phyloP scores from a whole-genome alignment of 768 basidiomycete species.

The Heimioporus sp. region DNA sequence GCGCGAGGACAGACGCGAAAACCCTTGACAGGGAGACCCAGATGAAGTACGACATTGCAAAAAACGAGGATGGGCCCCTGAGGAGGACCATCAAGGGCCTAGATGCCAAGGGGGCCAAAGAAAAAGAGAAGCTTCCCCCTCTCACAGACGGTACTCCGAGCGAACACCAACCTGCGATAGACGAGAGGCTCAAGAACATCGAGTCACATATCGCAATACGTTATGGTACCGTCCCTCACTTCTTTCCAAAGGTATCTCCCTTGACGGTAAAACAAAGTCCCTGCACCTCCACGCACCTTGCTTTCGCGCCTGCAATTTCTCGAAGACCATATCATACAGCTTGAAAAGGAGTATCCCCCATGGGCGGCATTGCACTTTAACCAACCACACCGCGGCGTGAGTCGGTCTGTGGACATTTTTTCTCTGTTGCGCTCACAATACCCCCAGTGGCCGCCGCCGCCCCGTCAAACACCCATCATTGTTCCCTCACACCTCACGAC shows the following conservation, averaged over 20 bases:
- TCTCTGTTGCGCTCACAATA: neutral
- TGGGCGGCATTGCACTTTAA: conserved; percentile 91
- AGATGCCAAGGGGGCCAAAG: conserved; percentile 8
- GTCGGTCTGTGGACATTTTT: conserved; percentile 27
- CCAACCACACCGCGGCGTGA: conserved; percentile 75
- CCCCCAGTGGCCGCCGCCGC: conserved; percentile 79
- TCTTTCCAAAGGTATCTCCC: neutral
- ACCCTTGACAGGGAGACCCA: conserved; percentile 69
- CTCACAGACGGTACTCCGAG: conserved; percentile 35
- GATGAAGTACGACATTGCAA: conserved; percentile 87
- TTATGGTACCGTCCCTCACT: conserved; percentile 53
- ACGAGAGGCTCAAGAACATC: conserved; percentile 62
- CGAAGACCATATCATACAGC: conserved; percentile 71
- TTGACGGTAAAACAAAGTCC: conserved; percentile 46
- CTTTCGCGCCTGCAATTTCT: conserved; percentile 64
- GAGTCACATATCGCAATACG: conserved; percentile 72
- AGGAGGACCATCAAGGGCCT: conserved; percentile 50
- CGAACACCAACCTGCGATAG: conserved; percentile 54
- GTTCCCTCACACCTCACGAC: conserved; percentile 64
- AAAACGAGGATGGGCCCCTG: conserved; percentile 77
- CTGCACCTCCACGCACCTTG: conserved; percentile 63
- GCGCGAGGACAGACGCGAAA: conserved; percentile 74
- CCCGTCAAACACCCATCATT: conserved; percentile 73
- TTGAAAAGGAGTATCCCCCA: conserved; percentile 82
- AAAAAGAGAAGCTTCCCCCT: conserved; percentile 9